A percentile compares a stretch with the other conserved stretches of the same genome.
phyloP scores from a whole-genome alignment of 208 protist genomes.

The Leishmania aethiopica region DNA sequence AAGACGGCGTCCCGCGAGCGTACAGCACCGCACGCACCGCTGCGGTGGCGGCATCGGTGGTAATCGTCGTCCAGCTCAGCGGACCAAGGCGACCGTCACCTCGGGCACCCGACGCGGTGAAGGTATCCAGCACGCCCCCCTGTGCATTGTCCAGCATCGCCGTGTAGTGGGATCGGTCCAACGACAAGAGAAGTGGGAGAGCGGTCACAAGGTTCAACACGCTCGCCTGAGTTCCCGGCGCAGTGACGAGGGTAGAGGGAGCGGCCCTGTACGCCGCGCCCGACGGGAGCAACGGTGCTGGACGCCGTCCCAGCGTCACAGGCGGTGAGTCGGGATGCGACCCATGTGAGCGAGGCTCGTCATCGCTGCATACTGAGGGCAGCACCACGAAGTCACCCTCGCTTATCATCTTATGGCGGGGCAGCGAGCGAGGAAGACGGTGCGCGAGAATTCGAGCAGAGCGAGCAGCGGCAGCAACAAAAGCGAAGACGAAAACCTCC shows the following conservation, averaged over 20 bases:
- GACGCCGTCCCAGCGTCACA: not conserved
- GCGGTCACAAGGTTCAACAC: slow-evolving; percentile 29
- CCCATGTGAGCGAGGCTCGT: not conserved
- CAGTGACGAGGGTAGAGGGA: not conserved
- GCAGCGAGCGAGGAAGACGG: not conserved
- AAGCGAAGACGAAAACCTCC: not conserved
- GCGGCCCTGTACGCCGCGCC: not conserved
- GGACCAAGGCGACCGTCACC: not conserved
- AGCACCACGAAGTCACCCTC: not conserved
- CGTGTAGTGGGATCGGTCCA: slow-evolving; percentile 19
- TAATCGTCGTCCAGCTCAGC: not conserved
- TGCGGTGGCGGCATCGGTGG: slow-evolving; percentile 16
- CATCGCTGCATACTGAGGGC: not conserved
- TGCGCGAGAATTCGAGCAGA: not conserved
- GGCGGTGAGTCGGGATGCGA: not conserved
- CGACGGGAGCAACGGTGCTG: not conserved
- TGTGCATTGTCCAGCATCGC: slow-evolving; percentile 7
- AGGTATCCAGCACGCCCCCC: not conserved
- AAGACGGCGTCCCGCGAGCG: slow-evolving; percentile 1
- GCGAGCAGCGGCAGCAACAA: not conserved
- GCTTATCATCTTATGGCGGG: not conserved
- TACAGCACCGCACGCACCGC: slow-evolving; percentile 24
- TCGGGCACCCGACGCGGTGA: not conserved
- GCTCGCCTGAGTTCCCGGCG: slow-evolving; percentile 1
- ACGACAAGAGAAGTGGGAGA: slow-evolving; percentile 28